Base-by-base conservation (phyloP, 1,284 basidiomycete genomes). In the Microbotryum intermedium region DNA sequence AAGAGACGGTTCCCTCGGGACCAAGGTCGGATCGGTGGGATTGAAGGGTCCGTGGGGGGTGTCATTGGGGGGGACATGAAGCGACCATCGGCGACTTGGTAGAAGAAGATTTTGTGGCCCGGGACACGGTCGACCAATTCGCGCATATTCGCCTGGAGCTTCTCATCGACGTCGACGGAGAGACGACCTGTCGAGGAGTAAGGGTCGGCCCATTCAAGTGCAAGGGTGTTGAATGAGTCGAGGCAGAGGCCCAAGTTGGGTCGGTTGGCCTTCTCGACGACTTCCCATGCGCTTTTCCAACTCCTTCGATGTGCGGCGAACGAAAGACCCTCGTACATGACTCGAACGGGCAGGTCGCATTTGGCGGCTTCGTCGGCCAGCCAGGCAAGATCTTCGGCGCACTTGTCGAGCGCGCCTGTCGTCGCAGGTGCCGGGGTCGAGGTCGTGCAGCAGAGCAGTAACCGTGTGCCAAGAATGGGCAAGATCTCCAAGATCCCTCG, bases 211-310 rank as follows among this genome's bases (percentile, higher is more conserved):
- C 69, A 75, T 58, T 75, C 72, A 53, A 72, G 66, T 0, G 70
- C 75, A 7, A 76, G 64, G 3, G 72, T 75, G 64, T 76, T 76
- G 73, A 76, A 76, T 11, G 72, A 71, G 67, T 76, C 75, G 58
- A 76, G 65, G 54, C 73, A 73, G 46, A 76, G 61, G 6, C 75
- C 75, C 25, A 76, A 64, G 49, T 76, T 75, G 23, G 63, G 56
- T 4, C 70, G 59, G 60, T 75, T 61, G 13, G 70, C 71, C 7
- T 49, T 29, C 29, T 68, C 60, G 7, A 76, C 71, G 9, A 72
- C 70, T 13, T 72, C 63, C 69, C 70, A 76, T 1, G 73, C 75
- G 26, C 71, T 64, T 23, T 67, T 61, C 75, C 75, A 76, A 4
- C 70, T 57, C 46, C 67, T 67, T 13, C 74, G 53, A 69, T 72